Percentiles rank a stretch among this genome's conserved stretches.
These are phyloP conservation scores for Gentiana macrophylla DNA, from an alignment of 257 asterid genomes.

Conservation along the genomic window DNA sequence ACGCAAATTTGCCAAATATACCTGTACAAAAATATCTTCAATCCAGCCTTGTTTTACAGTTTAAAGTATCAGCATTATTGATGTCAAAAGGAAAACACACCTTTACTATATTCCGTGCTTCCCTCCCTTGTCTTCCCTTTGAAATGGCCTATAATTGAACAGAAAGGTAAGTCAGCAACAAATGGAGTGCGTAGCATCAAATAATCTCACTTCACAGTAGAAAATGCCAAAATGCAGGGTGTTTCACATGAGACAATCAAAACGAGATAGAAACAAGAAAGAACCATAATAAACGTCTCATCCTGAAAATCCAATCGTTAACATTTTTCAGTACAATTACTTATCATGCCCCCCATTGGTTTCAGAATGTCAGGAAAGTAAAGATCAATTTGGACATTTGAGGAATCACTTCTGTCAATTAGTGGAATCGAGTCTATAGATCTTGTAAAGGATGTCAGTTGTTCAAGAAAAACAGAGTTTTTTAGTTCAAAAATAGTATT, in stretches of 20 bases:
- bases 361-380: no score
- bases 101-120: slow-evolving; percentile 73
- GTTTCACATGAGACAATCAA: no score
- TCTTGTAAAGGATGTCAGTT: no score
- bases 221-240: neutral
- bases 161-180: no score
- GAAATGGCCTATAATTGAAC: slow-evolving; percentile 49
- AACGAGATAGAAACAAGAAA: no score
- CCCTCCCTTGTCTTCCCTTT: slow-evolving; percentile 95
- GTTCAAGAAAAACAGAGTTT: no score
- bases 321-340: no score
- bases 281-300: neutral
- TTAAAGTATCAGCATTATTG: neutral
- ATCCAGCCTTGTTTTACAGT: slow-evolving; percentile 4
- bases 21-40: slow-evolving; percentile 34
- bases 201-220: neutral
- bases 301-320: neutral
- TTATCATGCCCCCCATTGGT: no score
- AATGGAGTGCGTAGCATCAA: neutral
- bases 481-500: no score
- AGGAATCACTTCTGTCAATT: no score
- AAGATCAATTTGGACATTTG: no score
- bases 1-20: slow-evolving; percentile 78
- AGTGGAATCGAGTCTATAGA: no score
- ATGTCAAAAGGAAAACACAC: slow-evolving; percentile 21